Evolutionary conservation across 2,329 filamentous ascomycete species (phyloP), one percentile per base, ranked within the genome.

Genomic region (Pseudocercospora cruenta): DNA sequence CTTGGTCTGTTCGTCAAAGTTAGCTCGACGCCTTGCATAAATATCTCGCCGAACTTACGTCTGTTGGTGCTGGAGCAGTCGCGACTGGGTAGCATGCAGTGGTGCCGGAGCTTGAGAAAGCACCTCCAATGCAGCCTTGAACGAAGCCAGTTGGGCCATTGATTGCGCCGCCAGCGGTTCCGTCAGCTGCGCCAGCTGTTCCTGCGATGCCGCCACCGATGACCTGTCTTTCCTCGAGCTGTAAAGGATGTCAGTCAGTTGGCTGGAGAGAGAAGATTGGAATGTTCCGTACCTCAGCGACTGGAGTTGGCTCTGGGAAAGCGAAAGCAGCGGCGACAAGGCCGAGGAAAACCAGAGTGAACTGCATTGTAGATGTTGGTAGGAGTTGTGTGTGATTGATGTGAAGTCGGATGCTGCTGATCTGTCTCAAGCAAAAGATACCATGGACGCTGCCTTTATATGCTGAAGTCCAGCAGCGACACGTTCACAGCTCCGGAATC

Each of bases 61-160:
- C 54, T 21, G 67, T 69, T 14, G 57, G 22, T 1, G 67, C 61
- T 12, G 67, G 67, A 7, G 67, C 61, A 57, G 67, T 69, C 19
- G 31, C 62, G 3, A 69, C 67, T 12, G 67, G 67, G 28, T 47
- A 59, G 39, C 67, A 69, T 10, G 22, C 67, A 9, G 67, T 69
- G 7, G 47, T 61, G 1, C 64, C 67, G 12, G 53, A 26, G n/a
- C 55, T 58, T n/a, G 33, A 33, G 2, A 51, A 43, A 19, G 58
- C 62, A 19, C 67, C 64, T 57, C 67, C 67, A 36, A 69, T 63
- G 6, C 67, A 69, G 53, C 67, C 67, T 53, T 69, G 58, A 5
- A 67, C 59, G 54, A 58, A 54, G 28, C 67, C 67, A 51, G 67
- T 69, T 22, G 67, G 67, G 14, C 67, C 67, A 5, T 67, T 67